Evolutionary conservation across 2,329 filamentous ascomycete species (phyloP), one percentile per base, ranked within the genome.

Genomic region (Stagonosporopsis tanaceti): DNA sequence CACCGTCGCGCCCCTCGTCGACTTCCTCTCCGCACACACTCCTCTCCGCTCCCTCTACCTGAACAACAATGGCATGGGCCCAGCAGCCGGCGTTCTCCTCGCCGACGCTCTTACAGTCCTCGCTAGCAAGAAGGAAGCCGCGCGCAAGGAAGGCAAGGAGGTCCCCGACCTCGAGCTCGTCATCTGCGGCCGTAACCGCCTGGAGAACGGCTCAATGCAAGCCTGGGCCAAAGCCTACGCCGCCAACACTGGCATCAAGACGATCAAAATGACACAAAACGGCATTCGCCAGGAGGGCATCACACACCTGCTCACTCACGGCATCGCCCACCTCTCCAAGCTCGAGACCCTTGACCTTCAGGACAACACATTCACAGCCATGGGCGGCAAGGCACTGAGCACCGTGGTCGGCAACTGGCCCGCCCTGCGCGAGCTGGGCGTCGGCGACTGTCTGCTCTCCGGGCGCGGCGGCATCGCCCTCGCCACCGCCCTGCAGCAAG

Each of bases 51-150:
- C 97, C 78, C 87, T 99, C 27, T 92, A 96, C 78, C 87, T 99
- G 57, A 98, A 98, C 84, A 99, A 99, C 84, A 99, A 99, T 77
- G 95, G 95, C 27, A 87, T 99, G 35, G 95, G 95, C 12, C 95
- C 95, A 22, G 89, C 93, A 60, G 94, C 94, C 9, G 95, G 95
- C 56, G 92, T 91, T 42, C 83, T 95, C 51, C 89, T 99, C 68
- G 95, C 94, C 47, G 89, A 97, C 74, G 91, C 95, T 6, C 88
- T 99, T 52, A 89, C 87, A 20, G 85, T 88, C 62, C 88, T 99
- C 37, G 91, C 96, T 55, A 85, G 85, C 61, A 93, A 92, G 80
- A 98, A 98, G 81, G 88, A 88, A 64, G 87, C 87, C 54, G 91
- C 91, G 14, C 85, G 89, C 63, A 89, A 89, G 72, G 82, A 85